These are phyloP conservation scores for Diaporthe sp. DNA, from an alignment of 2,329 filamentous ascomycete species.

Conservation along the genomic window DNA sequence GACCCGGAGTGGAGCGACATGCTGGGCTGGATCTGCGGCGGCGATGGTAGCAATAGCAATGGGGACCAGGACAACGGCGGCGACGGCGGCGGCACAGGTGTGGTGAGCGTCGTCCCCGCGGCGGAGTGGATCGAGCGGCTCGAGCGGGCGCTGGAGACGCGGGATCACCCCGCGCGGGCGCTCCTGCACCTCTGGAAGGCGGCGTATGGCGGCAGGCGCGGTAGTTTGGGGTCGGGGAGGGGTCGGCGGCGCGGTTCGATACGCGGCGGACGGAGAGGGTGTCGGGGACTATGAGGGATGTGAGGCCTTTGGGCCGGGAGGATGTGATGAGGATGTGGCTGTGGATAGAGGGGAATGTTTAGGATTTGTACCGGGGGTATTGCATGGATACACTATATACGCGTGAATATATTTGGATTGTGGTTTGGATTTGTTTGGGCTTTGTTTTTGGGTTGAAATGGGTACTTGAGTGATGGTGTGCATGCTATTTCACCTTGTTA, in stretches of 20 bases:
- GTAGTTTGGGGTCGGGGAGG: neutral
- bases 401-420: neutral
- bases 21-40: constrained; percentile 51
- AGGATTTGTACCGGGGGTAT: neutral
- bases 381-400: neutral
- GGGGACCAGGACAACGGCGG: neutral
- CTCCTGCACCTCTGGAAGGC: constrained; percentile 61
- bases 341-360: constrained; percentile 43
- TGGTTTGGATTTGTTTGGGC: neutral
- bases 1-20: constrained; percentile 56
- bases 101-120: constrained; percentile 46
- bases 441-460: neutral
- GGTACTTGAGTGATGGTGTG: neutral
- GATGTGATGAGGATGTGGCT: constrained; percentile 45
- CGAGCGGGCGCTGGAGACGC: constrained; percentile 42
- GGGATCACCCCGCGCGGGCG: constrained; percentile 51
- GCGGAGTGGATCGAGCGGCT: constrained; percentile 54
- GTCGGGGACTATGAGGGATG: constrained; percentile 47
- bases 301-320: constrained; percentile 47
- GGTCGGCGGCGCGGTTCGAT: constrained; percentile 43
- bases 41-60: neutral
- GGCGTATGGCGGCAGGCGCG: constrained; percentile 44
- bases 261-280: constrained; percentile 44
- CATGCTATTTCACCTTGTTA: no score
- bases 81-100: neutral